phyloP scores from a whole-genome alignment of 352 stramenopile genomes.

The Globisporangium uncinulatum region DNA sequence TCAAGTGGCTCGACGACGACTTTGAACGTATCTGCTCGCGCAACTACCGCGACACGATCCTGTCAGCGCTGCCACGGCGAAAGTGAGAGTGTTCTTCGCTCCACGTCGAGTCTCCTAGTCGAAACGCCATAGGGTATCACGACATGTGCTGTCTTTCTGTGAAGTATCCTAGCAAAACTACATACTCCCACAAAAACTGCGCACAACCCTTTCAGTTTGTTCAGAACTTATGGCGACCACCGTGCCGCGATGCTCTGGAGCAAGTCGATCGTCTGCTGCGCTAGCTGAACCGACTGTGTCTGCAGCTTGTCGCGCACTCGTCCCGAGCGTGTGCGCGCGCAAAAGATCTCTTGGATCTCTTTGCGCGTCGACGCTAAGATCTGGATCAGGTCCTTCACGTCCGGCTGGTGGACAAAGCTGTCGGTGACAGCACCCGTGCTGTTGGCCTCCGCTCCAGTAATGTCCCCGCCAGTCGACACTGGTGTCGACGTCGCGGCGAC shows the following conservation, averaged over 20 bases:
- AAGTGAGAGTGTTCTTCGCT: neutral
- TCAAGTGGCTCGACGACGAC: constrained; percentile 26
- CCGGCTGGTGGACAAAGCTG: constrained; percentile 18
- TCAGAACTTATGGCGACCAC: constrained; percentile 15
- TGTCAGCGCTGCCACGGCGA: constrained; percentile 1
- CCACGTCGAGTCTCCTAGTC: neutral
- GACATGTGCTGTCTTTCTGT: no score
- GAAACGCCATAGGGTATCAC: no score
- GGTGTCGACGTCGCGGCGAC: neutral
- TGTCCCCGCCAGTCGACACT: no score
- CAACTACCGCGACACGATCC: constrained; percentile 28
- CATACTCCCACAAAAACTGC: no score
- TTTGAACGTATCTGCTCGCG: constrained; percentile 26
- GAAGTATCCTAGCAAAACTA: no score
- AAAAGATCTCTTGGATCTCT: constrained; percentile 32
- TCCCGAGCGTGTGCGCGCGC: constrained; percentile 46
- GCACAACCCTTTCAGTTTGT: no score
- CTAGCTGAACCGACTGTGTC: constrained; percentile 47
- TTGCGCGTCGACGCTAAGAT: constrained; percentile 47
- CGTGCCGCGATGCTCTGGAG: constrained; percentile 52
- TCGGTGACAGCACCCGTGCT: neutral
- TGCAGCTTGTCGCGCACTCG: constrained; percentile 70
- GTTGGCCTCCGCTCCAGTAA: neutral
- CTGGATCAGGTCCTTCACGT: constrained; percentile 56
- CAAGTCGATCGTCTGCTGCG: constrained; percentile 55